Percentiles rank a stretch among this genome's conserved stretches.
phyloP scores from a whole-genome alignment of 2,329 filamentous ascomycete species.

The Hypoxylon sp. region DNA sequence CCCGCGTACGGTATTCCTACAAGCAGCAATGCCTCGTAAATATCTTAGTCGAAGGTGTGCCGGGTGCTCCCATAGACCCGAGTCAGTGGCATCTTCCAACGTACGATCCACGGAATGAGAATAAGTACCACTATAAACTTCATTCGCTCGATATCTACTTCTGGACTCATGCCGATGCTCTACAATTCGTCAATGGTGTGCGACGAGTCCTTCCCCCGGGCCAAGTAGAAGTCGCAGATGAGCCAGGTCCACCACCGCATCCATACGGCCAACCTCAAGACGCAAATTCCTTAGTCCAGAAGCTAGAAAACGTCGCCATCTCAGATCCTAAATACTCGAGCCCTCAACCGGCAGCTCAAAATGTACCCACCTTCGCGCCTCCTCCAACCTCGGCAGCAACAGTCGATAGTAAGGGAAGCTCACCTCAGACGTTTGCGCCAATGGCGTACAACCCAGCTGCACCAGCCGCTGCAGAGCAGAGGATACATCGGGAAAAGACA shows the following conservation, averaged over 20 bases:
- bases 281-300: constrained; percentile 80
- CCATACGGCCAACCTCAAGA: constrained; percentile 57
- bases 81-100: constrained; percentile 83
- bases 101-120: constrained; percentile 79
- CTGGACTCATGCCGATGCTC: constrained; percentile 81
- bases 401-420: constrained; percentile 50
- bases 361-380: constrained; percentile 58
- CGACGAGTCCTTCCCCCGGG: constrained; percentile 73
- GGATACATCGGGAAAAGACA: constrained; percentile 83
- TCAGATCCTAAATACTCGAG: constrained; percentile 67
- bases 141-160: constrained; percentile 85
- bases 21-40: constrained; percentile 81
- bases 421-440: constrained; percentile 67
- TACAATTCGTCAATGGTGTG: constrained; percentile 78
- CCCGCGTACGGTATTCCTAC: constrained; percentile 78
- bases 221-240: constrained; percentile 75
- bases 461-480: constrained; percentile 79
- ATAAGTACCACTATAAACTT: constrained; percentile 84
- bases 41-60: constrained; percentile 71
- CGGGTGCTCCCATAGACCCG: constrained; percentile 57
- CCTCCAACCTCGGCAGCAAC: constrained; percentile 58
- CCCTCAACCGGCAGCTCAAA: constrained; percentile 46
- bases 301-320: constrained; percentile 80
- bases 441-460: constrained; percentile 86
- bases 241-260: constrained; percentile 67